Evolutionary conservation across 2,329 filamentous ascomycete genomes (phyloP), one percentile per base, ranked within the genome.

Genomic region (Botrytis pseudocinerea): DNA sequence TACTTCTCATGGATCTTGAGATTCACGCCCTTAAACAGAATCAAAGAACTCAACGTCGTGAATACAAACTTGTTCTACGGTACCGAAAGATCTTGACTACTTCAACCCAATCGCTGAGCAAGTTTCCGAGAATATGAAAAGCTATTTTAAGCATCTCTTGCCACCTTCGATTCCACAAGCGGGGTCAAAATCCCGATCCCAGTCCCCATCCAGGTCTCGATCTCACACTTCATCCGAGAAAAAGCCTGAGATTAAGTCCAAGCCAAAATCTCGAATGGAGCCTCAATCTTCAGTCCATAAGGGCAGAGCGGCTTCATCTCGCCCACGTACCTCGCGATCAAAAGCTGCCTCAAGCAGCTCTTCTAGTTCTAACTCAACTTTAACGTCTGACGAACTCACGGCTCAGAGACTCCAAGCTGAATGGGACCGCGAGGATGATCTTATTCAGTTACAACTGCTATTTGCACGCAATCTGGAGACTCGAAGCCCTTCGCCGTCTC

Each of bases 361-460:
- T 59, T 44, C 51, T n/a, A 68, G 42, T n/a, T 61, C 54, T 20
- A 35, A 16, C 54, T 61, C 68, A 7, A 32, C 1, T 14, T n/a
- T 69, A 25, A 51, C 70, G 42, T 44, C 70, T 16, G 70, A 72
- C 12, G 63, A 72, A 28, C 51, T 60, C 28, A 72, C 70, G 6
- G 70, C 70, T 20, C 63, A 69, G 48, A 69, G 40, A 40, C 63
- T 72, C 4, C 70, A 72, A 61, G 70, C 70, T 35, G 51, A 72
- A 40, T 72, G 70, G 70, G 70, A 72, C 20, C 63, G 48, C 10
- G 70, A 72, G 54, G n/a, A 72, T 48, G 40, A 72, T 51, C 40
- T 72, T 40, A 54, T 72, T 48, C 70, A 68, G 14, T 48, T 42
- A 22, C 70, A 72, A 28, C 40, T 72, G n/a, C 61, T 12, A 51